These are phyloP conservation scores for Fusarium acutatum DNA, from an alignment of 2,329 filamentous ascomycete genomes.

Conservation along the genomic window DNA sequence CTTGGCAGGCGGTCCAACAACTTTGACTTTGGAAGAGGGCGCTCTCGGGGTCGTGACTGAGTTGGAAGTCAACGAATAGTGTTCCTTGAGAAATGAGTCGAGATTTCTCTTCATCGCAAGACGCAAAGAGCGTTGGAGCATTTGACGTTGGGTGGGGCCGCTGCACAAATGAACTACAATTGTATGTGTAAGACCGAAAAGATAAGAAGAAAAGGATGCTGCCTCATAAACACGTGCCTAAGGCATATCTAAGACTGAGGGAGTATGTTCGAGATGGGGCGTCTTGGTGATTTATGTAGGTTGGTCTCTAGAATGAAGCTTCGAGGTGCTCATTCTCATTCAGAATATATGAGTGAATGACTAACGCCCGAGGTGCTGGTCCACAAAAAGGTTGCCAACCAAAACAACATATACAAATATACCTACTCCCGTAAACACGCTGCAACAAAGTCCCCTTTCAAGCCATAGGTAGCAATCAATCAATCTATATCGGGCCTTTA, in stretches of 20 bases:
- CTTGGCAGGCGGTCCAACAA: neutral
- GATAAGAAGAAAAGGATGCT: neutral
- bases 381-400: neutral
- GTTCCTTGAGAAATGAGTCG: constrained; percentile 39
- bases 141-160: neutral
- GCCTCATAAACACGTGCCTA: neutral
- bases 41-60: neutral
- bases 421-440: neutral
- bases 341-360: neutral
- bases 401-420: neutral
- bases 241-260: neutral
- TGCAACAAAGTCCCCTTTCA: neutral
- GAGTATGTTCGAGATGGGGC: neutral
- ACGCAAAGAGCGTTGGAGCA: neutral
- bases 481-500: neutral
- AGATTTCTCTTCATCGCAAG: constrained; percentile 50
- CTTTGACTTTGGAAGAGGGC: neutral
- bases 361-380: neutral
- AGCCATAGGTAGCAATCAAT: neutral
- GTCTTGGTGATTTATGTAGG: constrained; percentile 11
- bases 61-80: constrained; percentile 1
- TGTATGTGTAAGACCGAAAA: neutral
- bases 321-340: constrained; percentile 8
- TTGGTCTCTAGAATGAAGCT: neutral
- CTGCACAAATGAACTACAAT: neutral